phyloP scores from a whole-genome alignment of 1,284 basidiomycete genomes.

The Cutaneotrichosporon cavernicola region DNA sequence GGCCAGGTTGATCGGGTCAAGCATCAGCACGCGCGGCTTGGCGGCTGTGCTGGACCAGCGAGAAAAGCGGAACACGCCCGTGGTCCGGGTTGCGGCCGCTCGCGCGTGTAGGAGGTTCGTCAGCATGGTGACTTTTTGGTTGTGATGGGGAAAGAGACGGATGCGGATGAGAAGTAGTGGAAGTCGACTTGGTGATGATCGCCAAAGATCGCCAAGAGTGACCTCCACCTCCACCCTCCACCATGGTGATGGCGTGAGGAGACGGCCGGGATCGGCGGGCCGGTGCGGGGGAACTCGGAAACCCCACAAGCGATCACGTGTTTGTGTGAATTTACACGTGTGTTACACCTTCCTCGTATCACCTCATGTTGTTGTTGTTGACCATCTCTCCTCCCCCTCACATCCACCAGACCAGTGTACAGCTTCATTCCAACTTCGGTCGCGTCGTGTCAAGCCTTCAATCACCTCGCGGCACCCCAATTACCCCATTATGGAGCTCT shows the following conservation, averaged over 20 bases:
- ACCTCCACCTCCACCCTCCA: not conserved
- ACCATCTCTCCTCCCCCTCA: not conserved
- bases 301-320: not conserved
- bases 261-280: not conserved
- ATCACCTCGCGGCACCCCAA: not conserved
- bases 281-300: not conserved
- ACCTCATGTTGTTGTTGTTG: slow-evolving; percentile 7
- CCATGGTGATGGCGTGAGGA: not conserved
- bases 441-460: not conserved
- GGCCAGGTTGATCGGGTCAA: slow-evolving; percentile 35
- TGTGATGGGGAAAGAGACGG: not conserved
- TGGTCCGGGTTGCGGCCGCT: not conserved
- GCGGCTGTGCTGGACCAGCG: not conserved
- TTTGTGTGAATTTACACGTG: not conserved
- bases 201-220: not conserved
- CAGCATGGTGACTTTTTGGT: not conserved
- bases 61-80: not conserved
- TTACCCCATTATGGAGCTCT: slow-evolving; percentile 8
- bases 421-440: not conserved
- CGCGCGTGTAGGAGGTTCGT: not conserved
- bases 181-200: not conserved
- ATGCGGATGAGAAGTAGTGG: not conserved
- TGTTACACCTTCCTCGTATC: not conserved
- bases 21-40: slow-evolving; percentile 28
- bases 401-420: not conserved